Evolutionary conservation across 805 yeast genomes (phyloP).

Genomic region (Ogataea philodendri): DNA sequence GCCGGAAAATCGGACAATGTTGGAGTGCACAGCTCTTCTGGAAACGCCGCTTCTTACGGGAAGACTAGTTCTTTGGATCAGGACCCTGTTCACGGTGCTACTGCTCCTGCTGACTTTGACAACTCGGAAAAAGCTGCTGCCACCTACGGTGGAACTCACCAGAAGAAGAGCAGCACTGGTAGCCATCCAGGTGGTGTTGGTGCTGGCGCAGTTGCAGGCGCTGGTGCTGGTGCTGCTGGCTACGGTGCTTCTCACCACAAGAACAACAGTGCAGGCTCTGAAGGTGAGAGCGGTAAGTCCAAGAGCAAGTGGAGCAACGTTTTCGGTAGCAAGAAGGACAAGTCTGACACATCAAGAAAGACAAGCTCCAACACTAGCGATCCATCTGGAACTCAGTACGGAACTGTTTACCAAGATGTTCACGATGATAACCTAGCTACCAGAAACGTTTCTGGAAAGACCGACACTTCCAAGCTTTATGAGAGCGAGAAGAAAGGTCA

Average conservation of each 20-base stretch:
- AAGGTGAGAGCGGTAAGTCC: slow-evolving; percentile 1
- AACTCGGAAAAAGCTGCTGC: slow-evolving; percentile 3
- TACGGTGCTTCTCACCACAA: slow-evolving; percentile 8
- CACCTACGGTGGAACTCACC: slow-evolving; percentile 2
- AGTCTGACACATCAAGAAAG: slow-evolving; percentile 1
- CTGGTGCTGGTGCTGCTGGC: slow-evolving; percentile 7
- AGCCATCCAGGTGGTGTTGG: slow-evolving; percentile 5
- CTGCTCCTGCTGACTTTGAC: slow-evolving; percentile 15
- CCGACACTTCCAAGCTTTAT: slow-evolving; percentile 1
- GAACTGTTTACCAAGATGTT: slow-evolving; percentile 19
- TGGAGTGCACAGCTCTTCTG: too few relatives aligned
- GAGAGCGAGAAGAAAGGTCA: slow-evolving; percentile 1
- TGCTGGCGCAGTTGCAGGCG: slow-evolving; percentile 1
- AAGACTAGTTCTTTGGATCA: slow-evolving; percentile 1
- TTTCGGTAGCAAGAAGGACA: slow-evolving; percentile 5
- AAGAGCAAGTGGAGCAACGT: too few relatives aligned
- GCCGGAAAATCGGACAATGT: too few relatives aligned
- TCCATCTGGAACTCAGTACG: slow-evolving; percentile 14
- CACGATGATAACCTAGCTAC: slow-evolving; percentile 13
- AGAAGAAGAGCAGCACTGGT: too few relatives aligned
- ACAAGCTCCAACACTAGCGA: too few relatives aligned
- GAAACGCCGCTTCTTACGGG: slow-evolving; percentile 1
- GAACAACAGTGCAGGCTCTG: not conserved
- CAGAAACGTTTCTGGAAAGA: slow-evolving; percentile 1
- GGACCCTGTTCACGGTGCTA: slow-evolving; percentile 8